Percentiles rank a stretch among this genome's conserved stretches.
Evolutionary conservation across 176 grass and related monocot genomes (phyloP).

Genomic region (Poa annua): DNA sequence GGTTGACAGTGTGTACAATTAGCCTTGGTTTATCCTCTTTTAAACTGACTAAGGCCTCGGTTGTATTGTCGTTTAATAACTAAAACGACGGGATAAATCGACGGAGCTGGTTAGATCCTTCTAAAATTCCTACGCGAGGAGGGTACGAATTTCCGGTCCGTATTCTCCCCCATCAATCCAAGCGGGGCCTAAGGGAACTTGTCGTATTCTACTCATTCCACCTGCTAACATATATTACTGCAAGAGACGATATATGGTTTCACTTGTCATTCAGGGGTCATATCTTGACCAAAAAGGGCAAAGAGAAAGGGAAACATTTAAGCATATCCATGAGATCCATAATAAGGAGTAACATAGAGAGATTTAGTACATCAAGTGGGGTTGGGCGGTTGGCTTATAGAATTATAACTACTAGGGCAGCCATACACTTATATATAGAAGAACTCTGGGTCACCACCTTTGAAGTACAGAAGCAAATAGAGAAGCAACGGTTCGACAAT

Average conservation of each 20-base stretch:
- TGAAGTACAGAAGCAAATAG: conserved; percentile 38
- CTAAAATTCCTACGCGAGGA: no score
- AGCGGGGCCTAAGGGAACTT: no score
- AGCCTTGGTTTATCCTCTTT: not conserved
- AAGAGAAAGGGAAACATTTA: conserved; percentile 19
- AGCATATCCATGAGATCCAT: conserved; percentile 22
- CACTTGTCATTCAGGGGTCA: not conserved
- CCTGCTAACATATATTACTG: not conserved
- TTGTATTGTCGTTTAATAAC: no score
- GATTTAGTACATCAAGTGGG: conserved; percentile 39
- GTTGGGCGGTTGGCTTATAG: conserved; percentile 35
- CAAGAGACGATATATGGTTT: not conserved
- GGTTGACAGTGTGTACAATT: not conserved
- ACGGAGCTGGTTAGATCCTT: no score
- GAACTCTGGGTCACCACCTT: conserved; percentile 26
- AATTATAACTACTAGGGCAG: conserved; percentile 29
- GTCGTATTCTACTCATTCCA: not conserved
- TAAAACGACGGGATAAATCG: no score
- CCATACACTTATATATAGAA: conserved; percentile 33
- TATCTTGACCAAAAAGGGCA: conserved; percentile 21
- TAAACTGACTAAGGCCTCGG: no score
- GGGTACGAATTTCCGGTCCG: no score
- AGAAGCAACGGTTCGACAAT: conserved; percentile 38
- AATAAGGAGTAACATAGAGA: conserved; percentile 40
- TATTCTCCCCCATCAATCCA: no score